Conservation (phyloP, 805 yeast genomes). For the Hanseniaspora clermontiae region DNA sequence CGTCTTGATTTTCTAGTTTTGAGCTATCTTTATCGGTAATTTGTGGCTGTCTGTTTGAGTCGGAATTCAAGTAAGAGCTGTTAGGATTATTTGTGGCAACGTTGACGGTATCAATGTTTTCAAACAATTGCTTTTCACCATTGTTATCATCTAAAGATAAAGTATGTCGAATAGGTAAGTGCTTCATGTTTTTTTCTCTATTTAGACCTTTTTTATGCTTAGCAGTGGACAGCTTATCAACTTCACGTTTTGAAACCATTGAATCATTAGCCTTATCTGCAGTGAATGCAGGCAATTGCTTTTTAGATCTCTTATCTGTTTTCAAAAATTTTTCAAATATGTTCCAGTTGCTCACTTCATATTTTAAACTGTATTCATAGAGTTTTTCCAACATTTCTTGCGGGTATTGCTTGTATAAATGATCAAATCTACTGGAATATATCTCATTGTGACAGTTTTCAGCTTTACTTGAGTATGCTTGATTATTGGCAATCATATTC, state of each 20-base stretch:
- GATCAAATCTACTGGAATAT: background rate
- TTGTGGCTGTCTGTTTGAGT: background rate
- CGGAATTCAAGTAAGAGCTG: background rate
- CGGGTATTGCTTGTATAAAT: background rate
- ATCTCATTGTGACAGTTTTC: background rate
- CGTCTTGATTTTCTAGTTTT: background rate
- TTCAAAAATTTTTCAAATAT: constrained; percentile 3
- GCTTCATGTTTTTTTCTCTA: constrained; percentile 8
- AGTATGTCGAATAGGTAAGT: background rate
- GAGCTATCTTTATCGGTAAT: background rate
- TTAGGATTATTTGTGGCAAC: background rate
- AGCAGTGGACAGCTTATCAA: background rate
- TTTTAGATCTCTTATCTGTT: background rate
- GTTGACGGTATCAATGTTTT: background rate
- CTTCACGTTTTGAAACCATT: background rate
- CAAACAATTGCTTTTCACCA: background rate
- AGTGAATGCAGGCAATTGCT: no score
- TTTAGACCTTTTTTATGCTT: background rate
- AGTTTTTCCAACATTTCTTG: background rate
- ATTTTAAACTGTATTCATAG: background rate
- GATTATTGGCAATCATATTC: background rate
- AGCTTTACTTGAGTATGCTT: background rate
- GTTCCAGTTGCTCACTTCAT: background rate
- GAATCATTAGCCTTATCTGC: background rate
- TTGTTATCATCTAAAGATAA: background rate